Conservation (phyloP, 345 rosid genomes). For the Acer campestre region DNA sequence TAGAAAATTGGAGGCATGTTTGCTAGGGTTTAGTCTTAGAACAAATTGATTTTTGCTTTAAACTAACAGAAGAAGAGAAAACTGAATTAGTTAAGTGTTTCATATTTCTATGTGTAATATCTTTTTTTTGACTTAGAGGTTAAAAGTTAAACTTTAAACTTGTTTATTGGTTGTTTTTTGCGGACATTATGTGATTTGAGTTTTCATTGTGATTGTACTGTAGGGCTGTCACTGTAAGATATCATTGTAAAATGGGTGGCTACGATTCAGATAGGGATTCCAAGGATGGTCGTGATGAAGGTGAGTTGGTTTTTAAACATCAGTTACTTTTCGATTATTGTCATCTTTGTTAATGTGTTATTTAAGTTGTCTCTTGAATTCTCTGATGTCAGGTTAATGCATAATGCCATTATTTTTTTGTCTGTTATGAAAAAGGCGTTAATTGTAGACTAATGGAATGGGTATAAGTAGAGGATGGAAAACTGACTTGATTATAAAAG, state of each 20-base stretch:
- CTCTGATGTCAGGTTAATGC: neutral
- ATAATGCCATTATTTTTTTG: neutral
- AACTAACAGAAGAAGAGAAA: neutral
- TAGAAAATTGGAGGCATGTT: neutral
- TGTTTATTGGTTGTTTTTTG: neutral
- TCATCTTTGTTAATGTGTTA: neutral
- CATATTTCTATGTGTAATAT: neutral
- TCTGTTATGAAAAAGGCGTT: neutral
- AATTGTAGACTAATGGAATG: neutral
- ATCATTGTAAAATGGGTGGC: conserved; percentile 33
- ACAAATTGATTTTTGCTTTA: neutral
- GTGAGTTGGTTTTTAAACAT: conserved; percentile 22
- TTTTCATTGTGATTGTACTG: neutral
- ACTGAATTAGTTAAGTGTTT: neutral
- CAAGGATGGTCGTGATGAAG: conserved; percentile 45
- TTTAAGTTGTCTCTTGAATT: conserved; percentile 1
- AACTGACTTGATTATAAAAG: neutral
- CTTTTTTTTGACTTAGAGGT: neutral
- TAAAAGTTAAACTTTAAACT: neutral
- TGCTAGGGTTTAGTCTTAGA: neutral
- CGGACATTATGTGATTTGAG: neutral
- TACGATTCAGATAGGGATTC: conserved; percentile 40
- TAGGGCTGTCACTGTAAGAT: neutral
- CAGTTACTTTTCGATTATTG: neutral
- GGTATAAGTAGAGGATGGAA: neutral